These are phyloP conservation scores for Fibroporia radiculosa DNA, from an alignment of 768 basidiomycete species.

Conservation along the genomic window DNA sequence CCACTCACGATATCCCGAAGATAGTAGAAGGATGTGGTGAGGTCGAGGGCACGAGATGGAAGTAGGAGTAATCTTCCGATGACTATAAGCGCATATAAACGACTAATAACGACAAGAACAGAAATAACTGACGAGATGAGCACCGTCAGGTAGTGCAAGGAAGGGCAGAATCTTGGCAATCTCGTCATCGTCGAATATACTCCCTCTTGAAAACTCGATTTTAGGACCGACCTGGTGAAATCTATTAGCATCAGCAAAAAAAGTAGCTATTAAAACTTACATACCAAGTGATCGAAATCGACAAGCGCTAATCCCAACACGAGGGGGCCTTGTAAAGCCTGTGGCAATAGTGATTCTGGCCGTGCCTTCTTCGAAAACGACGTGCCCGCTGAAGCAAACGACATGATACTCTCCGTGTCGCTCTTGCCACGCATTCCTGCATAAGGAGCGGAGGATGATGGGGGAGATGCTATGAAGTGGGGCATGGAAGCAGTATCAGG, in stretches of 20 bases:
- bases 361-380: constrained; percentile 61
- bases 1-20: constrained; percentile 88
- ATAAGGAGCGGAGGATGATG: constrained; percentile 9
- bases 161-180: constrained; percentile 84
- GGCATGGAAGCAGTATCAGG: constrained; percentile 2
- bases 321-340: constrained; percentile 49
- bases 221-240: constrained; percentile 73
- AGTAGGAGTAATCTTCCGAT: constrained; percentile 94
- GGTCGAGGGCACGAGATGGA: constrained; percentile 71
- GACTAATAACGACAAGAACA: constrained; percentile 9
- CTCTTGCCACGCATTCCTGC: constrained; percentile 35
- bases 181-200: constrained; percentile 80
- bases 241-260: constrained; percentile 1
- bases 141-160: constrained; percentile 94
- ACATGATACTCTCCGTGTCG: constrained; percentile 46
- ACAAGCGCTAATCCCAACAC: constrained; percentile 87
- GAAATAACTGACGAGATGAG: constrained; percentile 66
- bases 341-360: constrained; percentile 72
- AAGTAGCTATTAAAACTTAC: too few relatives aligned
- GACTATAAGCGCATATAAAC: constrained; percentile 40
- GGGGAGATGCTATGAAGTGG: background rate
- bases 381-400: constrained; percentile 50
- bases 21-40: constrained; percentile 69
- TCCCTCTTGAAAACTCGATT: constrained; percentile 77
- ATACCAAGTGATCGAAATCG: constrained; percentile 90